Evolutionary conservation across 495 filamentous ascomycete species (phyloP).

Genomic region (Hypomontagnella monticulosa): DNA sequence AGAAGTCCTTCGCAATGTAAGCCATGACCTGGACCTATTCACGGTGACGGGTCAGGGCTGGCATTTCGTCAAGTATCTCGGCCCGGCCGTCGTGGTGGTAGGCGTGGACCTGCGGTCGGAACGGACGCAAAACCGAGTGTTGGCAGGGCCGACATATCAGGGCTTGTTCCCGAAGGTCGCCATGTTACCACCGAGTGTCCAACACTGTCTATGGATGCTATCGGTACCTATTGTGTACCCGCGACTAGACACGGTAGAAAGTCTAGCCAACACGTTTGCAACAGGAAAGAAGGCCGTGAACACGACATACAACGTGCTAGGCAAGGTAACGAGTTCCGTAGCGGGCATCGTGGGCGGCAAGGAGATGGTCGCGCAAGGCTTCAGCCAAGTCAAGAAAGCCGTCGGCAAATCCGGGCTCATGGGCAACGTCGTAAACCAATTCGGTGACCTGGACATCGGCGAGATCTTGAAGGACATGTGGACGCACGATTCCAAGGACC

Average conservation of each 20-base stretch:
- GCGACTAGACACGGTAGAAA: slow-evolving; percentile 88
- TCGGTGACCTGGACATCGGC: slow-evolving; percentile 94
- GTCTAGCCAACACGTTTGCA: slow-evolving; percentile 86
- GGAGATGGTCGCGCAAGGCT: slow-evolving; percentile 87
- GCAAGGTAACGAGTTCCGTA: slow-evolving; percentile 91
- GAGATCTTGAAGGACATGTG: slow-evolving; percentile 96
- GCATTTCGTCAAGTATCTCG: slow-evolving; percentile 98
- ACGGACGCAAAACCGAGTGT: slow-evolving; percentile 86
- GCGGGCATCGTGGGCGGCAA: slow-evolving; percentile 96
- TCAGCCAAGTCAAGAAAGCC: slow-evolving; percentile 92
- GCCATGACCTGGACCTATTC: slow-evolving; percentile 89
- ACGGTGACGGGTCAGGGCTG: slow-evolving; percentile 96
- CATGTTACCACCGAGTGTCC: slow-evolving; percentile 87
- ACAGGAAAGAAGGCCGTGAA: slow-evolving; percentile 97
- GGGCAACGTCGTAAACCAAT: slow-evolving; percentile 92
- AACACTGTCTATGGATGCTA: slow-evolving; percentile 96
- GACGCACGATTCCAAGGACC: slow-evolving; percentile 98
- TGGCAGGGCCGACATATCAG: slow-evolving; percentile 97
- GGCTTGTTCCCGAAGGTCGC: slow-evolving; percentile 96
- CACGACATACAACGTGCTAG: slow-evolving; percentile 91
- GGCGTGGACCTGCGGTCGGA: slow-evolving; percentile 93
- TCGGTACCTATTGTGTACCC: slow-evolving; percentile 92
- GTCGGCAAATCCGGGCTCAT: slow-evolving; percentile 95
- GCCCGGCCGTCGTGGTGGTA: slow-evolving; percentile 87
- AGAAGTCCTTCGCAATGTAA: slow-evolving; percentile 88